Base-by-base conservation (phyloP, 345 rosid species). In the Salix udensis region DNA sequence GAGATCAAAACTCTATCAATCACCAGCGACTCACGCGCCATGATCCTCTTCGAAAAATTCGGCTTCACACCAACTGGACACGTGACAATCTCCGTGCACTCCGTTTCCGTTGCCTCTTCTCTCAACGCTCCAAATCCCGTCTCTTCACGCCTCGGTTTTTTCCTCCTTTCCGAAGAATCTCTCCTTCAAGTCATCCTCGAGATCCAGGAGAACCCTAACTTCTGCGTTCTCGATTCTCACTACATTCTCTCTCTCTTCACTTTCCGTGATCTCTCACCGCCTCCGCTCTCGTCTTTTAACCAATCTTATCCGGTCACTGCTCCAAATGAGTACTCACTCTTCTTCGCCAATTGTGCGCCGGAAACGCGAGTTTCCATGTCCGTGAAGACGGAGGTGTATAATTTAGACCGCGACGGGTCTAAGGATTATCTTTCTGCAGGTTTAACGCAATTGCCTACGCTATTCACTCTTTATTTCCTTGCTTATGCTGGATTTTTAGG, bases 21-120 rank as follows among this genome's bases (percentile, higher is more conserved):
- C 80, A 58, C 84, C 58, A 77, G 81, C 44, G 98, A 96, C 78
- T 77, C 86, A n/a, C 97, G 99, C 31, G 84, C 99, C 40, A 90
- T 91, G 97, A 96, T 96, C 82, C 95, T 94, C 80, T 92, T 96
- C 83, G 98, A 96, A 81, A 93, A 91, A 66, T 94, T 96, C 88
- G 98, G 97, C 15, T 93, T 96, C 91, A 92, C 99, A 3, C 91
- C 73, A 76, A 84, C 88, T 39, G 99, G 99, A 70, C 92, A 86
- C 80, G 97, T 91, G 48, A 65, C 80, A 46, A 81, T 96, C 77
- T 66, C 90, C 11, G 87, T 93, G 73, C 84, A 91, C 77, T 81
- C 89, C 70, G 98, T 96, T 79, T 80, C 86, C 21, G 96, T 93
- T 21, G 74, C 86, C 31, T 83, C 92, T 79, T 65, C 94, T 8